These are phyloP conservation scores for Nakazawaea anatomiae DNA, from an alignment of 805 yeast species.

Conservation along the genomic window DNA sequence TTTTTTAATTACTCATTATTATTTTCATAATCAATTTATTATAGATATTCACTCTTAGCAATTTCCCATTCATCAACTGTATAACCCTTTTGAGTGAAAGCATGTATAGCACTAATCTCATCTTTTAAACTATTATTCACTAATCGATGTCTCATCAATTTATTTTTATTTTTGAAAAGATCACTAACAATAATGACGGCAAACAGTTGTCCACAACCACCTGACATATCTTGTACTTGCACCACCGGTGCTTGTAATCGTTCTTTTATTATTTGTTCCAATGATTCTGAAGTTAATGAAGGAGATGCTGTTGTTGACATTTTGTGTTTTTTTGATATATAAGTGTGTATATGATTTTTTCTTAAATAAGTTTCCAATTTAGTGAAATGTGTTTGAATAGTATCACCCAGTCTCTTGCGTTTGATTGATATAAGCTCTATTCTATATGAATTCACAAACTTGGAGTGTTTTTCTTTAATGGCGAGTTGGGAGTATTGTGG, in stretches of 20 bases:
- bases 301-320: neutral
- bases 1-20: neutral
- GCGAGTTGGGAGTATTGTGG: too few species aligned
- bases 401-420: too few species aligned
- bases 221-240: slow-evolving; percentile 72
- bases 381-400: too few species aligned
- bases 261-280: slow-evolving; percentile 45
- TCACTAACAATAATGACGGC: slow-evolving; percentile 81
- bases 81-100: slow-evolving; percentile 88
- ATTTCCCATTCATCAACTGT: slow-evolving; percentile 83
- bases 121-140: slow-evolving; percentile 76
- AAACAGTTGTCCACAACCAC: slow-evolving; percentile 98
- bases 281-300: slow-evolving; percentile 25
- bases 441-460: too few species aligned
- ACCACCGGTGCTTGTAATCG: slow-evolving; percentile 59
- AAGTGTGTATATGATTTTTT: neutral
- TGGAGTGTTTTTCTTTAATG: too few species aligned
- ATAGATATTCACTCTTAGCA: slow-evolving; percentile 5
- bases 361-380: too few species aligned
- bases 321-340: neutral
- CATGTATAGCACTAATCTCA: slow-evolving; percentile 87
- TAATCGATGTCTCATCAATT: slow-evolving; percentile 77
- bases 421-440: too few species aligned
- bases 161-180: slow-evolving; percentile 73
- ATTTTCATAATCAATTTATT: too few species aligned